Percentiles rank a stretch among this genome's conserved stretches.
These are phyloP conservation scores for Colletotrichum sidae DNA, from an alignment of 2,329 filamentous ascomycete species.

Conservation along the genomic window DNA sequence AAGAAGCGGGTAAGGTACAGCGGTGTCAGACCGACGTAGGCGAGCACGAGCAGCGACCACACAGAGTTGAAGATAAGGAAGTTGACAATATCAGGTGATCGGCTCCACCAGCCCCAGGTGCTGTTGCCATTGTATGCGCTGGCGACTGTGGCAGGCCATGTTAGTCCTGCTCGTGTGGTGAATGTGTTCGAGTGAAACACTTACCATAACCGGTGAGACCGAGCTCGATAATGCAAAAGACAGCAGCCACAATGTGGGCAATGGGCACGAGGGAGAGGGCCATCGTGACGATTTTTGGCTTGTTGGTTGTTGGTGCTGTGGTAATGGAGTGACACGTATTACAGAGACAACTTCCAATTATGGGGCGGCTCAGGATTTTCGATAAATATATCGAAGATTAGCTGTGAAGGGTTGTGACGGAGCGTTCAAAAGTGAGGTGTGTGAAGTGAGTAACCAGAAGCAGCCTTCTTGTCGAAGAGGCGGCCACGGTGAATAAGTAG, in stretches of 20 bases:
- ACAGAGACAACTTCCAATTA: background rate
- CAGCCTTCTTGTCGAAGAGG: background rate
- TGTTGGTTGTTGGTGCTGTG: background rate
- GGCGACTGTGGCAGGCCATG: slow-evolving; percentile 59
- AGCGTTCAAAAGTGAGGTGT: background rate
- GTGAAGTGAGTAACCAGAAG: background rate
- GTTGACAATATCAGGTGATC: slow-evolving; percentile 68
- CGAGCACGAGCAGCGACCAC: slow-evolving; percentile 79
- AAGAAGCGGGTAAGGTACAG: slow-evolving; percentile 70
- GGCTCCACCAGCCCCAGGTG: slow-evolving; percentile 31
- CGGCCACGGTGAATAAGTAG: slow-evolving; percentile 33
- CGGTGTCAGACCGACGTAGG: slow-evolving; percentile 77
- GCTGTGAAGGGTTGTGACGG: background rate
- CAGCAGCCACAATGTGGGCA: slow-evolving; percentile 70
- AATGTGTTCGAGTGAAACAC: slow-evolving; percentile 38
- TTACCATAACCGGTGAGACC: slow-evolving; percentile 80
- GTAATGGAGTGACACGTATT: background rate
- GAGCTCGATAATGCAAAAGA: slow-evolving; percentile 80
- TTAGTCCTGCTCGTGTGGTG: background rate
- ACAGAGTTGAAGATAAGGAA: slow-evolving; percentile 85
- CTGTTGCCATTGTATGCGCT: slow-evolving; percentile 46
- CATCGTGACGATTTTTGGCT: slow-evolving; percentile 7
- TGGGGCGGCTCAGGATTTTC: no score
- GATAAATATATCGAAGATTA: background rate
- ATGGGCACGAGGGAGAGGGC: slow-evolving; percentile 32